Base-by-base conservation (phyloP, 2,329 filamentous ascomycete genomes). In the Cladosporium phlei region DNA sequence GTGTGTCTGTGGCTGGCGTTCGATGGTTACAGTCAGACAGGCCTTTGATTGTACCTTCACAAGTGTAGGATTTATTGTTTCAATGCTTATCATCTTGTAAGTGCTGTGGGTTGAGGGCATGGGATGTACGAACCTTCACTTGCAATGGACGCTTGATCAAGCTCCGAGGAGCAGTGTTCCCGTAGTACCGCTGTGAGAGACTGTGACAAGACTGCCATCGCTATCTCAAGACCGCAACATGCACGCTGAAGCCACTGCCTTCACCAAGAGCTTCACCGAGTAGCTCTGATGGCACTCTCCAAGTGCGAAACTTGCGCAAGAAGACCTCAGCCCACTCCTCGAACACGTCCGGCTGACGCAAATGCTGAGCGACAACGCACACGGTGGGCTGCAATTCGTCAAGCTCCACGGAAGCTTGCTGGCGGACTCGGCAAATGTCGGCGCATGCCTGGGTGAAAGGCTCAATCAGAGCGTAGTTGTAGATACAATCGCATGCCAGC, bases 401-500 rank as follows among this genome's bases (percentile, higher is more conserved):
- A 14, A 12, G 24, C 27, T 47, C 46, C n/a, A n/a, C n/a, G 9
- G 22, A 42, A 22, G 11, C 16, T 8, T 32, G 8, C 32, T 45
- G 20, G 27, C 82, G 73, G 12, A 91, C 66, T 8, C 69, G 69
- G 65, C 88, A 95, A 19, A 82, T 75, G 52, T 94, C 86, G 5
- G 74, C 79, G 63, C 87, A 95, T 0, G 88, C 86, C 57, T 83
- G 78, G 8, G 58, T 86, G 38, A 97, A 79, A 0, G 90, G 88
- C 33, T 78, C 71, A 19, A 97, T 79, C 3, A 97, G 77, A 2
- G 85, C 79, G 55, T 95, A 87, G 67, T 97, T 98, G 72, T 94
- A 98, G 56, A 98, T 85, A 66, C 90, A 96, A 66, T 98, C 93
- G 61, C 88, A 95, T 3, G 89, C 88, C 27, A 97, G 64, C 9